Evolutionary conservation across 2,329 filamentous ascomycete species (phyloP).

Genomic region (Sarocladiaceae sp.): DNA sequence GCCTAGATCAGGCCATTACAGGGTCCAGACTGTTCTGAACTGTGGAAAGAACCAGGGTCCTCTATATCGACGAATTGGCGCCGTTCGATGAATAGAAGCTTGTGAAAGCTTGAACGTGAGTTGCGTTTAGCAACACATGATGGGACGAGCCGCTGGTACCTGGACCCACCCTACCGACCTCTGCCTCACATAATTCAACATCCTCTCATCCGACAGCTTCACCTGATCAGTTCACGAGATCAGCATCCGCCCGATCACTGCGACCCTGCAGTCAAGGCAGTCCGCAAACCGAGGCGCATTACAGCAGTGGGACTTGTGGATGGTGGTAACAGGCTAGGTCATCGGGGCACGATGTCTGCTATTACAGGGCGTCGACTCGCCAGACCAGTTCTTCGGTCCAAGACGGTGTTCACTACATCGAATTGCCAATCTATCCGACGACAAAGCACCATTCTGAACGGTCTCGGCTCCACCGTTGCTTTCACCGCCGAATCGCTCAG

Average conservation of each 20-base stretch:
- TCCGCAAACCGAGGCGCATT: no score
- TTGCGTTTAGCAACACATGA: not conserved
- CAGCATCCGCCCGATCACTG: not conserved
- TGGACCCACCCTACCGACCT: not conserved
- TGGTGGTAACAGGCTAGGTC: no score
- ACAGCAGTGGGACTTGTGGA: no score
- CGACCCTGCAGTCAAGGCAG: no score
- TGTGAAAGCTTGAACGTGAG: not conserved
- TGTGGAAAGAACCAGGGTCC: not conserved
- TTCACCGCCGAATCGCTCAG: conserved; percentile 39
- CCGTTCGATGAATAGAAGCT: not conserved
- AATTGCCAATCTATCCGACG: not conserved
- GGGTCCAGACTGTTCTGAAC: not conserved
- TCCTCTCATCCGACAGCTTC: not conserved
- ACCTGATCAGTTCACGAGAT: not conserved
- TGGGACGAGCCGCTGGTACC: not conserved
- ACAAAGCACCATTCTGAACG: not conserved
- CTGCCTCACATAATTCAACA: not conserved
- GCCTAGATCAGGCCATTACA: not conserved
- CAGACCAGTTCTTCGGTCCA: not conserved
- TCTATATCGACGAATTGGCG: no score
- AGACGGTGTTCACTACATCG: not conserved
- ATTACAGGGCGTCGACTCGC: not conserved
- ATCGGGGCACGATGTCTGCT: not conserved
- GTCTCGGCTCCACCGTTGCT: conserved; percentile 22